Base-by-base conservation (phyloP, 192 early-diverging fungal genomes). In the Oehlia diaphana region DNA sequence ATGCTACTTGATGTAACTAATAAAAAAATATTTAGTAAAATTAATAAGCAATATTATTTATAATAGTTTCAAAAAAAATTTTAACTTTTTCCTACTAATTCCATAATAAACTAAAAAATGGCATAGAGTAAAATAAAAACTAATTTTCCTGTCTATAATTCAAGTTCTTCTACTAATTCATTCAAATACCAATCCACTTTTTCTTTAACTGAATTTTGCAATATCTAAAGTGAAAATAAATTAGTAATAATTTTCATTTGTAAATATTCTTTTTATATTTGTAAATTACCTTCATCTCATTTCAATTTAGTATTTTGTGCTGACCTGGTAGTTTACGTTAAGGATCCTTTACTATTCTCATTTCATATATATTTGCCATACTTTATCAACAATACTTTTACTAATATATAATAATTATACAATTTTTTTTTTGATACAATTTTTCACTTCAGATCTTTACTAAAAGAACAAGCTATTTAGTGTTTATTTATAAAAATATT, bases 181-280 rank as follows among this genome's bases (percentile, higher is more conserved):
- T 53, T 53, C 4, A 74, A 28, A 61, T 74, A 61, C 73, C 73
- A 74, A 62, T 74, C 31, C 23, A 74, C 73, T 33, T 61, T 74
- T 28, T 74, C 58, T 37, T 62, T 62, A 5, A 74, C 37, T 9
- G 49, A 28, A 42, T 42, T 8, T 49, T 21, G 47, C 39, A 72
- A 72, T 16, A 72, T 42, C 70, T 72, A 72, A 23, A 23, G 4
- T 65, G 26, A 31, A 21, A 23, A 65, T 26, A 65, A 23, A 65
- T 26, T 72, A 39, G 39, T 39, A 39, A 39, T 2, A 39, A 39
- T 39, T 39, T 39, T 39, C 39, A 39, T 0, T 8, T 39, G 3
- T 39, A 39, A 39, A 39, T 39, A 39, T 39, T 5, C 37, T 5
- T 39, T 39, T 39, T 39, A 39, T 39, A 39, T 39, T 39, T 39